Conservation (phyloP, 345 rosid genomes). For the Salix dunnii region DNA sequence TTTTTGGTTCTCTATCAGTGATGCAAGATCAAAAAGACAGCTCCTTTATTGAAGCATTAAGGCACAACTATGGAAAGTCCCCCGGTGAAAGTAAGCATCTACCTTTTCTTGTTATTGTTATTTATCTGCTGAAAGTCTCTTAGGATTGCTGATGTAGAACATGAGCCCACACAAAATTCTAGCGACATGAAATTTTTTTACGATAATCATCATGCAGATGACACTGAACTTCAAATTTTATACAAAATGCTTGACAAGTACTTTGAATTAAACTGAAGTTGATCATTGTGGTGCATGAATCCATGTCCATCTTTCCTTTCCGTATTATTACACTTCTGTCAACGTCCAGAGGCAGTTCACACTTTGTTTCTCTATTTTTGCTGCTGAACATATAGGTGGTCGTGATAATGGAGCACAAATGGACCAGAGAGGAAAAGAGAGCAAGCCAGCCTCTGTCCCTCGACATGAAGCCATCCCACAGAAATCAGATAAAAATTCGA, state of each 20-base stretch:
- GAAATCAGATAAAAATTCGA: slow-evolving; percentile 22
- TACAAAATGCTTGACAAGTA: background rate
- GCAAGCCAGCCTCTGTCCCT: slow-evolving; percentile 32
- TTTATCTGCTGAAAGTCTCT: background rate
- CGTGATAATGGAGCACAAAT: slow-evolving; percentile 15
- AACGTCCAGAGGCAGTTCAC: background rate
- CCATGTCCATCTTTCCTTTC: background rate
- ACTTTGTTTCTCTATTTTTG: background rate
- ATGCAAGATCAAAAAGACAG: slow-evolving; percentile 46
- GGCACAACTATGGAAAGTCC: slow-evolving; percentile 44
- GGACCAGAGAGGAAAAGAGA: slow-evolving; percentile 25
- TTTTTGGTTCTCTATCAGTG: slow-evolving; percentile 27
- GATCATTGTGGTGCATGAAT: background rate
- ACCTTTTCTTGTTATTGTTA: background rate
- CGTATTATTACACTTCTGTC: background rate
- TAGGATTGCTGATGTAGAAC: background rate
- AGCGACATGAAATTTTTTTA: too few species aligned
- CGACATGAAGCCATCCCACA: slow-evolving; percentile 11
- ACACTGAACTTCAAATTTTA: background rate
- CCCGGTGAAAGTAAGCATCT: slow-evolving; percentile 35
- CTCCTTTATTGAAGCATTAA: slow-evolving; percentile 35
- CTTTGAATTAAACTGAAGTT: background rate
- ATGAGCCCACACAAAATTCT: background rate
- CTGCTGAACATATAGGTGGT: slow-evolving; percentile 14
- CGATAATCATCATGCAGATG: background rate